Evolutionary conservation across 225 moss, liverwort and hornwort genomes (phyloP).

Genomic region (Bryoerythrophyllum caledonicum): DNA sequence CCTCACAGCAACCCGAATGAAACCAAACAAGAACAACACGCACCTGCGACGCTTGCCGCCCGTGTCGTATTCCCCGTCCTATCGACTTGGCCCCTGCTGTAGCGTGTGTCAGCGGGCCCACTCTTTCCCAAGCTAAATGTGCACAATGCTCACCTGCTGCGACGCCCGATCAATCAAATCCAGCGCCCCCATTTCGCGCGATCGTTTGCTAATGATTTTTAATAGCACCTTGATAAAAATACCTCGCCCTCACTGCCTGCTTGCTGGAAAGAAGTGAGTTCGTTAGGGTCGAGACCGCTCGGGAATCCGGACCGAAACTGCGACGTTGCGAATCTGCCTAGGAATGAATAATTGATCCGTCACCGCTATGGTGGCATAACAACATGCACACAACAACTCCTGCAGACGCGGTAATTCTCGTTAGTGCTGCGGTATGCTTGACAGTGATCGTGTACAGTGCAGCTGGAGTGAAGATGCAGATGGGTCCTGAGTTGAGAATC

Average conservation of each 20-base stretch:
- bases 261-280: background rate
- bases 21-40: background rate
- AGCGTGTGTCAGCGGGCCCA: background rate
- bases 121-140: background rate
- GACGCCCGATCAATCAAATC: background rate
- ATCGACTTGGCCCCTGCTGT: background rate
- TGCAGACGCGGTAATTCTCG: too few species aligned
- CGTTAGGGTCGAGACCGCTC: constrained; percentile 14
- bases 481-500: too few species aligned
- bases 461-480: background rate
- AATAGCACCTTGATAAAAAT: background rate
- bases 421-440: background rate
- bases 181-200: background rate
- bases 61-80: constrained; percentile 7
- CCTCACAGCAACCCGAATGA: background rate
- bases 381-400: too few species aligned
- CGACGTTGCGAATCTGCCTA: constrained; percentile 5
- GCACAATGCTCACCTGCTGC: background rate
- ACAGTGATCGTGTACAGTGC: background rate
- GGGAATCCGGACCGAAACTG: background rate
- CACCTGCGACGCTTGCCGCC: background rate
- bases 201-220: background rate
- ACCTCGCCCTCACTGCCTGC: too few species aligned
- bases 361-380: too few species aligned
- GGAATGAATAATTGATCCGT: background rate